Percentiles rank a stretch among this genome's conserved stretches.
Conservation (phyloP, 202 grass and related monocot genomes). For the Carex arenaria region DNA sequence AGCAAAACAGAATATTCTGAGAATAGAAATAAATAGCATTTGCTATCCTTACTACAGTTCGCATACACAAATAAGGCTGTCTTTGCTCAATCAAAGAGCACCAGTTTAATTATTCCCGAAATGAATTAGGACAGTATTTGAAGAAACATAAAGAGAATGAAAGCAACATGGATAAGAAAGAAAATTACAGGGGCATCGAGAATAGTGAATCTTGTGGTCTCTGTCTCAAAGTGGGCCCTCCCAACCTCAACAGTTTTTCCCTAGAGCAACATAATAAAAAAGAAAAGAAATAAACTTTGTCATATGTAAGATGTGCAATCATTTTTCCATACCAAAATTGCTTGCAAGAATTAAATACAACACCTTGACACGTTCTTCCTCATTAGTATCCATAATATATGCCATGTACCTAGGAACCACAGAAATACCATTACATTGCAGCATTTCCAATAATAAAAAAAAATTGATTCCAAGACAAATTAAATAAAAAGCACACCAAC, state of each 20-base stretch:
- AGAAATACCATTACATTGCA: conserved; percentile 2
- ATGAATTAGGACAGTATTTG: background rate
- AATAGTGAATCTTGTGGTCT: conserved; percentile 93
- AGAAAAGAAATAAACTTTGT: conserved; percentile 14
- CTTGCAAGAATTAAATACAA: background rate
- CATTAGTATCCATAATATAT: conserved; percentile 99
- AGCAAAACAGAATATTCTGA: background rate
- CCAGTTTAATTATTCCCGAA: background rate
- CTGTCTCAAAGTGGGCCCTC: conserved; percentile 96
- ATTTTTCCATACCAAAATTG: conserved; percentile 14
- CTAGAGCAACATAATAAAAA: conserved; percentile 30
- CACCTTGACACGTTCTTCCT: conserved; percentile 94
- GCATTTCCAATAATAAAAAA: background rate
- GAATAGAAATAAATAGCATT: background rate
- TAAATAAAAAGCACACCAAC: conserved; percentile 51
- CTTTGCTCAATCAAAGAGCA: background rate
- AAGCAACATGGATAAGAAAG: conserved; percentile 21
- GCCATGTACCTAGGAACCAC: conserved; percentile 90
- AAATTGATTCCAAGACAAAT: background rate
- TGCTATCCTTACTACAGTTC: background rate
- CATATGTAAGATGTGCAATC: background rate
- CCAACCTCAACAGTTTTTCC: conserved; percentile 99
- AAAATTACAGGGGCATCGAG: conserved; percentile 89
- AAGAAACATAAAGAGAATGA: background rate
- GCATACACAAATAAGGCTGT: background rate